A percentile compares a stretch with the other conserved stretches of the same genome.
Evolutionary conservation across 768 basidiomycete species (phyloP).

Genomic region (Lactarius sp.): DNA sequence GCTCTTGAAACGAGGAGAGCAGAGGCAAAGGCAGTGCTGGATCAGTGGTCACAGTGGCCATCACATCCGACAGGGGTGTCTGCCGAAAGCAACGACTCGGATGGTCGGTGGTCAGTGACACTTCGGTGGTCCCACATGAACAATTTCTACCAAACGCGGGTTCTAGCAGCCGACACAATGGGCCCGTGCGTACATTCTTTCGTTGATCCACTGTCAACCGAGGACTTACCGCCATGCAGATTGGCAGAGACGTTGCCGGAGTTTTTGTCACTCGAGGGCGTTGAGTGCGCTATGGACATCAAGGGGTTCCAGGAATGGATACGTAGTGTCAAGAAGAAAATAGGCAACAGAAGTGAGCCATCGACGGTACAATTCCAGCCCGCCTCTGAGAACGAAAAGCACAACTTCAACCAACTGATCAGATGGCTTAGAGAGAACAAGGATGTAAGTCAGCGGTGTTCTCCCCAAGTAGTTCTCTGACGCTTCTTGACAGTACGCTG

Average conservation of each 20-base stretch:
- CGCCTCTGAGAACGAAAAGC: background rate
- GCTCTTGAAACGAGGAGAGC: background rate
- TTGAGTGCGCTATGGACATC: background rate
- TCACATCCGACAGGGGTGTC: background rate
- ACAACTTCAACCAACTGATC: background rate
- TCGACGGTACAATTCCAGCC: background rate
- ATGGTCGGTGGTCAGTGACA: background rate
- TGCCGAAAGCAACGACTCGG: background rate
- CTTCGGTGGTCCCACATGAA: background rate
- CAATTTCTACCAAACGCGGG: background rate
- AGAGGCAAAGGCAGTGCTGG: background rate
- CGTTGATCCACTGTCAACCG: background rate
- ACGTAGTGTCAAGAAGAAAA: background rate
- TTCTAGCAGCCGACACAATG: background rate
- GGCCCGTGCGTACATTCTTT: background rate
- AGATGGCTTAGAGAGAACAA: background rate
- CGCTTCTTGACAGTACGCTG: background rate
- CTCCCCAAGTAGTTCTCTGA: background rate
- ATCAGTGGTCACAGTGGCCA: background rate
- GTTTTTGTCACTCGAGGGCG: background rate
- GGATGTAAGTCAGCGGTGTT: background rate
- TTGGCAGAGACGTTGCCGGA: background rate
- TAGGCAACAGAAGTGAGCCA: too few species aligned
- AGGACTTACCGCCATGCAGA: background rate
- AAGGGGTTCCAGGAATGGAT: background rate